Conservation (phyloP, 257 asterid genomes). For the Apocynum venetum region DNA sequence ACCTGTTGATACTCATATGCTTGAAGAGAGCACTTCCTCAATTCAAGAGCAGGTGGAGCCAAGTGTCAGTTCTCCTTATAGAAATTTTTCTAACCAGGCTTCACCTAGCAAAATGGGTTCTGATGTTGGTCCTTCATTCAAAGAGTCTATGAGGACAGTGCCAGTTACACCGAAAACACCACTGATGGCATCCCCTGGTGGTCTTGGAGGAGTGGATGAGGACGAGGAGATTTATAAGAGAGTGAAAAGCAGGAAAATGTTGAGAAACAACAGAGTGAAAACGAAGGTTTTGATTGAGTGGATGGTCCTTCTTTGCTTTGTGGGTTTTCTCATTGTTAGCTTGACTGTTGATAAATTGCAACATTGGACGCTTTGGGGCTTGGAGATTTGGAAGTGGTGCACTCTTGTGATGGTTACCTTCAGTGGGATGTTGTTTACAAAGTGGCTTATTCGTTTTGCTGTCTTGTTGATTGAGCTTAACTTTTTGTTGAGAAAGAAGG, state of each 20-base stretch:
- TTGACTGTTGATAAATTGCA: constrained; percentile 42
- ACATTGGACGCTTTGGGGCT: constrained; percentile 39
- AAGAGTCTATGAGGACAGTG: constrained; percentile 34
- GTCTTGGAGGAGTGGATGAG: constrained; percentile 52
- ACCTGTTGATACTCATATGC: constrained; percentile 31
- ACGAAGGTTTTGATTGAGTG: constrained; percentile 58
- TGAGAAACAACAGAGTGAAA: constrained; percentile 57
- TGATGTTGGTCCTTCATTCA: constrained; percentile 22
- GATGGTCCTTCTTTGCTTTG: constrained; percentile 51
- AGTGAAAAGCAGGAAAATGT: constrained; percentile 62
- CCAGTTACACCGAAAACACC: constrained; percentile 60
- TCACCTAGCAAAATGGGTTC: constrained; percentile 43
- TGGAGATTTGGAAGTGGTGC: constrained; percentile 70
- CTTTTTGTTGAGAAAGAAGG: constrained; percentile 65
- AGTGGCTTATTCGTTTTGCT: constrained; percentile 55
- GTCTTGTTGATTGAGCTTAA: constrained; percentile 75
- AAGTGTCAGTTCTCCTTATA: constrained; percentile 15
- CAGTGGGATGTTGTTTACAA: constrained; percentile 64
- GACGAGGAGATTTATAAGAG: constrained; percentile 76
- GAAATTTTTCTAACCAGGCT: constrained; percentile 32
- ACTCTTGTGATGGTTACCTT: constrained; percentile 68
- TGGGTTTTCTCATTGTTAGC: constrained; percentile 55
- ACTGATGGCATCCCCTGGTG: constrained; percentile 51
- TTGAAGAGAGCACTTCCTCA: constrained; percentile 28
- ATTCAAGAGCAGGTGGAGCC: constrained; percentile 29